Conservation (phyloP, 106 monocot genomes). For the Dioscorea dumetorum region DNA sequence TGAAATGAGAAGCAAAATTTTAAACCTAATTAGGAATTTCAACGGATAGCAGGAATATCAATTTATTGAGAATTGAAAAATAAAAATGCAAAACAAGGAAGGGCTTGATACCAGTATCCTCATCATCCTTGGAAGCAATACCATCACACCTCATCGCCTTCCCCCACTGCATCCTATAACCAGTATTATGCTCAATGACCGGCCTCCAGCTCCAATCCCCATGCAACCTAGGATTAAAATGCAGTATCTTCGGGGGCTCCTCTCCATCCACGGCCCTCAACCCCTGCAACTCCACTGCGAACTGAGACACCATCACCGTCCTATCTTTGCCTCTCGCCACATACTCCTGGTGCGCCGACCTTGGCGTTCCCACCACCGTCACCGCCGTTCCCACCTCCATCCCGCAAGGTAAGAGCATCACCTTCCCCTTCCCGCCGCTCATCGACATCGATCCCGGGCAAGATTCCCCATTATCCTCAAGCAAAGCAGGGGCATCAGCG, state of each 20-base stretch:
- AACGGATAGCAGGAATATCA: no score
- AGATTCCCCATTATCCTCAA: constrained; percentile 7
- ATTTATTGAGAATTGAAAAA: no score
- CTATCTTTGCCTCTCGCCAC: constrained; percentile 11
- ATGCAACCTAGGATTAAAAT: constrained; percentile 67
- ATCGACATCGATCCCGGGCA: constrained; percentile 19
- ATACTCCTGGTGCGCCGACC: constrained; percentile 12
- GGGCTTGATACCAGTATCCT: constrained; percentile 32
- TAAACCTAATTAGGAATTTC: no score
- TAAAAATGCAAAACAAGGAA: not conserved
- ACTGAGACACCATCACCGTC: constrained; percentile 51
- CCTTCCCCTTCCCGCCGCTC: constrained; percentile 12
- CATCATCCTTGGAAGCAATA: constrained; percentile 29
- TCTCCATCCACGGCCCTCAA: constrained; percentile 61
- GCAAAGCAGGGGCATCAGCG: not conserved
- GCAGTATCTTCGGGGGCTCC: constrained; percentile 81
- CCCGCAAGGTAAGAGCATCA: constrained; percentile 35
- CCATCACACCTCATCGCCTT: constrained; percentile 53
- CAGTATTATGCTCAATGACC: constrained; percentile 80
- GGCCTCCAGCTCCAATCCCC: constrained; percentile 81
- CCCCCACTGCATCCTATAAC: constrained; percentile 95
- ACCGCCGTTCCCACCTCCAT: constrained; percentile 23
- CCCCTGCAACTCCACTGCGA: constrained; percentile 58
- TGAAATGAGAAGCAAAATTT: no score
- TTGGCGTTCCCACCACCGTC: constrained; percentile 27